phyloP scores from a whole-genome alignment of 768 basidiomycete species.

The Megacollybia marginata region DNA sequence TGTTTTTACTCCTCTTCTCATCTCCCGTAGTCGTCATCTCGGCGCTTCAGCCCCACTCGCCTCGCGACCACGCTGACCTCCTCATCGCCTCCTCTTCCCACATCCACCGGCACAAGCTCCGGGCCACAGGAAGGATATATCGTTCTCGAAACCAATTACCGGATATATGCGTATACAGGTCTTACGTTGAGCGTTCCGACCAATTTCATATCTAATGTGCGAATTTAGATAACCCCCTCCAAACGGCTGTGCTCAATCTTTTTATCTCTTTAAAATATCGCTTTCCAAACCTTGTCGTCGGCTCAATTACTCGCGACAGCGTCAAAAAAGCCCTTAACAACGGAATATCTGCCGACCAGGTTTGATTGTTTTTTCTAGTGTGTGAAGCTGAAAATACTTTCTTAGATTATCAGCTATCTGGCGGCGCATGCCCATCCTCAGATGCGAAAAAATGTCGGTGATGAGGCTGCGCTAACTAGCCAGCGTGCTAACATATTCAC shows the following conservation, averaged over 20 bases:
- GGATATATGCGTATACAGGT: conserved; percentile 97
- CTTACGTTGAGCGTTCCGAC: conserved; percentile 3
- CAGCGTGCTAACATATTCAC: not conserved
- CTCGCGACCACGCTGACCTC: conserved; percentile 93
- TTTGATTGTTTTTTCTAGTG: conserved; percentile 22
- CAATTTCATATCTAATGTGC: too few species aligned
- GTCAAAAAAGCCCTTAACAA: conserved; percentile 90
- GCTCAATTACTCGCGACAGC: conserved; percentile 89
- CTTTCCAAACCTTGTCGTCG: conserved; percentile 96
- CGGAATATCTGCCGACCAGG: conserved; percentile 96
- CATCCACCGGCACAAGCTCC: conserved; percentile 47
- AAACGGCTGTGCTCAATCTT: conserved; percentile 91
- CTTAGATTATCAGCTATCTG: conserved; percentile 91
- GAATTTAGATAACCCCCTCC: conserved; percentile 79
- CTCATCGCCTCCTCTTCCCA: conserved; percentile 74
- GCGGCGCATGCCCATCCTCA: conserved; percentile 94
- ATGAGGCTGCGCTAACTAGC: not conserved
- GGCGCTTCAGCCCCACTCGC: conserved; percentile 89
- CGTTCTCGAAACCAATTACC: conserved; percentile 96
- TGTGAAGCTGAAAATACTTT: conserved; percentile 7
- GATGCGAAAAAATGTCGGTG: conserved; percentile 86
- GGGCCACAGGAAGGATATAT: conserved; percentile 81
- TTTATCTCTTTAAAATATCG: conserved; percentile 91
- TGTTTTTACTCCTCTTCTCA: conserved; percentile 10
- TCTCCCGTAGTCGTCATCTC: conserved; percentile 49